Percentiles rank a stretch among this genome's conserved stretches.
Conservation (phyloP, 441 rosid genomes). For the Brassica balearica region DNA sequence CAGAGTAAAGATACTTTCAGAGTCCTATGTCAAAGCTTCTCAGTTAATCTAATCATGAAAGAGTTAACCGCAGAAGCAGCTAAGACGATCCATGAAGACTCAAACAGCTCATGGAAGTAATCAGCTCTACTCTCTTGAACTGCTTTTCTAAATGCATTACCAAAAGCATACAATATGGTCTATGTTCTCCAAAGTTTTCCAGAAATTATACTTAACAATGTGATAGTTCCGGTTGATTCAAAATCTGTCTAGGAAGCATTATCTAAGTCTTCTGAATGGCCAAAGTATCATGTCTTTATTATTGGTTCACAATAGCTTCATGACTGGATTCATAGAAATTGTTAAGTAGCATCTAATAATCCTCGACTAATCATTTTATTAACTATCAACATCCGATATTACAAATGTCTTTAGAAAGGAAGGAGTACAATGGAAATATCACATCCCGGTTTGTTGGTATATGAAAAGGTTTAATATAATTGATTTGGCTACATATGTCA, state of each 20-base stretch:
- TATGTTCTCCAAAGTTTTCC: not conserved
- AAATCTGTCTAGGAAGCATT: not conserved
- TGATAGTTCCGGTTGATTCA: not conserved
- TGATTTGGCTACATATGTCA: no score
- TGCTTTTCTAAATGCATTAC: slow-evolving; percentile 81
- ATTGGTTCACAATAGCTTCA: not conserved
- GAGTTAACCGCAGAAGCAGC: slow-evolving; percentile 76
- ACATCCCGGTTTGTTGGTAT: not conserved
- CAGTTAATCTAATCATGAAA: slow-evolving; percentile 84
- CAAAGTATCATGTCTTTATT: not conserved
- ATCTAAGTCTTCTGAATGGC: not conserved
- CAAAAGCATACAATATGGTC: slow-evolving; percentile 58
- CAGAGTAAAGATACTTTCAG: slow-evolving; percentile 15
- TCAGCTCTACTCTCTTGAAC: slow-evolving; percentile 83
- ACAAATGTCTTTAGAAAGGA: not conserved
- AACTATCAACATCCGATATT: not conserved
- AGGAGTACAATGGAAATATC: not conserved
- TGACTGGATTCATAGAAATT: not conserved
- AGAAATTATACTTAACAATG: not conserved
- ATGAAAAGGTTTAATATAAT: no score
- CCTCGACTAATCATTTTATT: not conserved
- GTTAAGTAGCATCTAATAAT: not conserved
- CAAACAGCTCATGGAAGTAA: slow-evolving; percentile 91
- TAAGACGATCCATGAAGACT: slow-evolving; percentile 92
- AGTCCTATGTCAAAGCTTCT: slow-evolving; percentile 60